Evolutionary conservation across 1,139 yeast species (phyloP).

Genomic region (Geotrichum europaeum): DNA sequence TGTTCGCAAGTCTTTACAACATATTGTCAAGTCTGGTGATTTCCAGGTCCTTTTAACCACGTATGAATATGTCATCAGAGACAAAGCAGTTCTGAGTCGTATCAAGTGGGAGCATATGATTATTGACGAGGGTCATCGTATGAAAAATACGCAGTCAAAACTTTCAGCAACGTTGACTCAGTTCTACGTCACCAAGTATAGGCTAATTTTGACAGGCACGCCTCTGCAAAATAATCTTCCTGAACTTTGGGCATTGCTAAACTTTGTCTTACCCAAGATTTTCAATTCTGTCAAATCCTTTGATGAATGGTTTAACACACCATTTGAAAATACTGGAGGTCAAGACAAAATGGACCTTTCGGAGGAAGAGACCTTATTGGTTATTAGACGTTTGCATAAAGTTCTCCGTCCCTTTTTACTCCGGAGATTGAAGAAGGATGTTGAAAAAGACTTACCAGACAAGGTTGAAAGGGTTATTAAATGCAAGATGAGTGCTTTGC

Average conservation of each 20-base stretch:
- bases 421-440: conserved; percentile 94
- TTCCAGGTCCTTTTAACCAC: conserved; percentile 90
- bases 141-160: conserved; percentile 91
- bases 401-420: conserved; percentile 90
- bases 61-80: conserved; percentile 65
- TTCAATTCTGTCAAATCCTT: conserved; percentile 97
- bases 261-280: conserved; percentile 90
- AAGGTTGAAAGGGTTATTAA: conserved; percentile 92
- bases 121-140: conserved; percentile 97
- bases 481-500: conserved; percentile 88
- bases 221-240: conserved; percentile 95
- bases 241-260: conserved; percentile 92
- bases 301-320: conserved; percentile 98
- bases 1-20: conserved; percentile 72
- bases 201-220: conserved; percentile 94
- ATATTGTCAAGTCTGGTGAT: conserved; percentile 62
- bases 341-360: conserved; percentile 90
- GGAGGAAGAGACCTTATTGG: conserved; percentile 92
- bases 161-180: conserved; percentile 76
- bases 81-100: conserved; percentile 69
- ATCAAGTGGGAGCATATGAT: conserved; percentile 93
- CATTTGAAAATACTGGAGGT: conserved; percentile 92
- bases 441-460: conserved; percentile 91
- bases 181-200: conserved; percentile 73
- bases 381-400: conserved; percentile 91